Conservation (phyloP, 2,329 filamentous ascomycete genomes). For the Torrubiellomyces zombiae region DNA sequence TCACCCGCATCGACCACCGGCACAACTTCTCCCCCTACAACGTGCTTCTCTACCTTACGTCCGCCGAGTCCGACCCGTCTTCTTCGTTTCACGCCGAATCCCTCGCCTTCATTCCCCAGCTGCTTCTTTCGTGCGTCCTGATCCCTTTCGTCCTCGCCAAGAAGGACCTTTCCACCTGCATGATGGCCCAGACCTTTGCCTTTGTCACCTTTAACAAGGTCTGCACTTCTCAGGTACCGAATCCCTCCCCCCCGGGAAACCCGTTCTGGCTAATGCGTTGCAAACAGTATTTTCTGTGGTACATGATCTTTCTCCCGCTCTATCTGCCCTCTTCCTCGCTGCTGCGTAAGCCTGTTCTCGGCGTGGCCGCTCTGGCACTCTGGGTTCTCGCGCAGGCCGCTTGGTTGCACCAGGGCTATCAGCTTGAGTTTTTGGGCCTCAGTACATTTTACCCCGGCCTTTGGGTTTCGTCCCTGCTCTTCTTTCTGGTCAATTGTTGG, state of each 20-base stretch:
- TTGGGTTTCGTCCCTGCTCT: constrained; percentile 56
- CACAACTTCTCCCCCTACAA: constrained; percentile 99
- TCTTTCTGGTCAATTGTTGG: constrained; percentile 79
- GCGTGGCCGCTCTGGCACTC: constrained; percentile 45
- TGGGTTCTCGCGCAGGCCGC: constrained; percentile 64
- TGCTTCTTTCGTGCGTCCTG: constrained; percentile 60
- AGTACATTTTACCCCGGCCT: constrained; percentile 78
- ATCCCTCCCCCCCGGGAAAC: background rate
- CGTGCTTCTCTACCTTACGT: constrained; percentile 72
- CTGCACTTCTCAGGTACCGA: constrained; percentile 83
- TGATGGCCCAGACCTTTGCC: constrained; percentile 91
- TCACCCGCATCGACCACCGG: constrained; percentile 84
- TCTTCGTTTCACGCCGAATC: constrained; percentile 45
- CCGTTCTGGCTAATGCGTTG: background rate
- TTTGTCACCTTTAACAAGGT: constrained; percentile 99
- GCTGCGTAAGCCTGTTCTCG: constrained; percentile 40
- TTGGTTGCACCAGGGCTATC: constrained; percentile 62
- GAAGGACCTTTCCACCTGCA: constrained; percentile 61
- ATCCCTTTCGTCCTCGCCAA: constrained; percentile 67
- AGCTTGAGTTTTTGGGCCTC: constrained; percentile 61
- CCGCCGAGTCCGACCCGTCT: constrained; percentile 34
- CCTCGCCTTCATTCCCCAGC: constrained; percentile 75
- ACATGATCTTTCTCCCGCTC: constrained; percentile 81
- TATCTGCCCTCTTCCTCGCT: constrained; percentile 73
- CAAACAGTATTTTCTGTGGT: constrained; percentile 88